Conservation (phyloP, 805 yeast species). For the Saccharomyces mikatae region DNA sequence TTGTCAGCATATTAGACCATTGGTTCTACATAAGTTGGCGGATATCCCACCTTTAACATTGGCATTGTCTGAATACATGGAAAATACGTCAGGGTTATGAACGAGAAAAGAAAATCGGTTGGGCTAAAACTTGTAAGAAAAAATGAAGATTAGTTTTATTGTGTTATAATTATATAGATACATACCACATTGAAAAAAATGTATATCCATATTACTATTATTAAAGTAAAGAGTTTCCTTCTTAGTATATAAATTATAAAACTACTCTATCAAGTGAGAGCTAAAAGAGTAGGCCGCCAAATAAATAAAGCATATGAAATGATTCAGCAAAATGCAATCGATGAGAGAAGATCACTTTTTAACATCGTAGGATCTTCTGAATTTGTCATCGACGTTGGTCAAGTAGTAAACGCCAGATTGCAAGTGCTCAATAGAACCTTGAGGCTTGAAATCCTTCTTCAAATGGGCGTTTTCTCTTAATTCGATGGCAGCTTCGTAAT, state of each 20-base stretch:
- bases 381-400: constrained; percentile 76
- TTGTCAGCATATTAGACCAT: constrained; percentile 25
- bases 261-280: neutral
- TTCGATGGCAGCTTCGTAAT: constrained; percentile 72
- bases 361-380: constrained; percentile 70
- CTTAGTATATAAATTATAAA: neutral
- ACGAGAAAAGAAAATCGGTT: neutral
- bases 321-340: neutral
- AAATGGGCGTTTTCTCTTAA: constrained; percentile 87
- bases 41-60: constrained; percentile 28
- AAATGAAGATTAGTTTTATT: neutral
- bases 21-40: constrained; percentile 24
- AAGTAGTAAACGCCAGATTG: constrained; percentile 77
- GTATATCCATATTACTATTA: neutral
- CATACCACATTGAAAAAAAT: neutral
- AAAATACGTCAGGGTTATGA: constrained; percentile 21
- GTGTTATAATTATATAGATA: neutral
- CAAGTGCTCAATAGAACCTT: constrained; percentile 67
- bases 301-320: neutral
- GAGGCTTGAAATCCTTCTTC: constrained; percentile 70
- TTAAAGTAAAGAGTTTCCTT: neutral
- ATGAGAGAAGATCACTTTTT: constrained; percentile 40
- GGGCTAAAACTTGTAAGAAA: neutral
- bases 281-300: neutral
- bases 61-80: constrained; percentile 28